phyloP scores from a whole-genome alignment of 768 basidiomycete genomes.

The Trametes villosa region DNA sequence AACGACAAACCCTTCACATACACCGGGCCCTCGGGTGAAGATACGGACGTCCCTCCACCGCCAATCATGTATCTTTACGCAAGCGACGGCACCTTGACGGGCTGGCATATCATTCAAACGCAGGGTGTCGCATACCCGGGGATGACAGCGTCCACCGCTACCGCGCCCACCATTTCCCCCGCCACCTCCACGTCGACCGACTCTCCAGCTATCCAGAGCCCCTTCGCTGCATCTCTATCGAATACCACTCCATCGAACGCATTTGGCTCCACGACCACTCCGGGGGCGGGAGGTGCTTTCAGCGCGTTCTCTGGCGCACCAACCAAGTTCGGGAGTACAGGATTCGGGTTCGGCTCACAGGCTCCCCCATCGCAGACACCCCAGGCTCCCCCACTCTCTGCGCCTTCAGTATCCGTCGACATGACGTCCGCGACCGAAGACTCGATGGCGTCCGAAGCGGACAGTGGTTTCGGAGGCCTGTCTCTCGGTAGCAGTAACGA shows the following conservation, averaged over 20 bases:
- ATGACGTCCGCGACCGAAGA: conserved; percentile 24
- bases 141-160: conserved; percentile 43
- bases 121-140: conserved; percentile 58
- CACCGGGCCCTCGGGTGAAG: conserved; percentile 46
- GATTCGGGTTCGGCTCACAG: conserved; percentile 20
- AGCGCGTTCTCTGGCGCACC: conserved; percentile 29
- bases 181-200: conserved; percentile 1
- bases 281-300: conserved; percentile 24
- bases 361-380: conserved; percentile 2
- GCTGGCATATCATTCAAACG: conserved; percentile 69
- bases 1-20: conserved; percentile 44
- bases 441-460: conserved; percentile 27
- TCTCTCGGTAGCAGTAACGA: conserved; percentile 29
- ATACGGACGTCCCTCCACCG: conserved; percentile 47
- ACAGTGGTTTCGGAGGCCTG: conserved; percentile 31
- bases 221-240: conserved; percentile 15
- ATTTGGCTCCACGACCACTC: conserved; percentile 24
- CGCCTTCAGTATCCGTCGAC: conserved; percentile 14
- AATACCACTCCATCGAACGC: conserved; percentile 8
- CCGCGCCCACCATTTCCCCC: not conserved
- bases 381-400: conserved; percentile 3
- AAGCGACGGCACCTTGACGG: conserved; percentile 77
- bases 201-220: conserved; percentile 1
- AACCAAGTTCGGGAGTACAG: conserved; percentile 30
- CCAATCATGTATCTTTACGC: conserved; percentile 78